These are phyloP conservation scores for Paraglomus brasilianum DNA, from an alignment of 192 early-diverging fungal species.

Conservation along the genomic window DNA sequence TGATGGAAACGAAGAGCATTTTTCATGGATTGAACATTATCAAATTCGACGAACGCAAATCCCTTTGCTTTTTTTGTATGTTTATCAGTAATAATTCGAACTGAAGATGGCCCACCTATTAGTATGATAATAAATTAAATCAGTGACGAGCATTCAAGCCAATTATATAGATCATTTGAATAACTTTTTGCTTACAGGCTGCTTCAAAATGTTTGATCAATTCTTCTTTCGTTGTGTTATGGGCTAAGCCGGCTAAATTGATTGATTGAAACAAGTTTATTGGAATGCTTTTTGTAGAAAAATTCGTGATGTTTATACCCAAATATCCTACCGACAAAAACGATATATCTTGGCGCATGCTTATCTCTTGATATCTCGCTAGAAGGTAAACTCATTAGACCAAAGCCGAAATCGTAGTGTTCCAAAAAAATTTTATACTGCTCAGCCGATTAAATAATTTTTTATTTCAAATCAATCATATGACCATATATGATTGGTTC, in stretches of 20 bases:
- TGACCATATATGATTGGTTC: no score
- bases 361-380: background rate
- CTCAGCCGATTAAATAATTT: no score
- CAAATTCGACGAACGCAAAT: conserved; percentile 73
- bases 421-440: no score
- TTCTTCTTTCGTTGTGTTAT: conserved; percentile 61
- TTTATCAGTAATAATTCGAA: conserved; percentile 69
- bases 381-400: no score
- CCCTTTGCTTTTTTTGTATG: conserved; percentile 68
- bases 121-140: background rate
- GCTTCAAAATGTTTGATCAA: conserved; percentile 58
- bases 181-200: conserved; percentile 38
- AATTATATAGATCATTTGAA: background rate
- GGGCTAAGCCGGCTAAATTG: conserved; percentile 59
- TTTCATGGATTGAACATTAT: conserved; percentile 49
- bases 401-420: no score
- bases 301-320: background rate
- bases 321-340: conserved; percentile 53
- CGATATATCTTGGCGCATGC: conserved; percentile 47
- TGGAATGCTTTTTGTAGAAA: no score
- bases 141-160: background rate
- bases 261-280: background rate
- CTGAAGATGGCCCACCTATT: conserved; percentile 49
- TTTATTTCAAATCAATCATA: no score
- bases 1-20: conserved; percentile 27